Percentiles rank a stretch among this genome's conserved stretches.
phyloP scores from a whole-genome alignment of 306 rosid genomes.

The Cicer arietinum region DNA sequence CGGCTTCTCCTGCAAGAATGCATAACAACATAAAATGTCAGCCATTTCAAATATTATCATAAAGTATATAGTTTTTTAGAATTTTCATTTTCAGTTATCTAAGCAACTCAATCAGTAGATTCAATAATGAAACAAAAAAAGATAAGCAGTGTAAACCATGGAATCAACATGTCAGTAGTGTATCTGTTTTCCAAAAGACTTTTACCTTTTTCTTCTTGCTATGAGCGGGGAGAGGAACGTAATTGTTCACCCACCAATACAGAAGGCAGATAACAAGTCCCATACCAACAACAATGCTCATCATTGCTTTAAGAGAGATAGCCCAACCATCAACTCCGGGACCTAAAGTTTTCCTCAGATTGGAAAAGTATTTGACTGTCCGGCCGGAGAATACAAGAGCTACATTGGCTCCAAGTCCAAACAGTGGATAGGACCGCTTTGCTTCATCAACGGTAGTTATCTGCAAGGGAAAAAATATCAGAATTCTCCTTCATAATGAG shows the following conservation, averaged over 20 bases:
- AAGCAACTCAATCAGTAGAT: not conserved
- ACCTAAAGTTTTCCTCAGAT: slow-evolving; percentile 76
- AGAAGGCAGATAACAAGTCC: slow-evolving; percentile 78
- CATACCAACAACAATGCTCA: slow-evolving; percentile 93
- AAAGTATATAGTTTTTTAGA: slow-evolving; percentile 1
- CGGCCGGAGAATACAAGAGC: slow-evolving; percentile 96
- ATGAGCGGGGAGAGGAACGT: slow-evolving; percentile 86
- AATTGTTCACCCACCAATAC: slow-evolving; percentile 95
- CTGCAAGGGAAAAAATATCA: slow-evolving; percentile 54
- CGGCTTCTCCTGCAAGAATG: slow-evolving; percentile 76
- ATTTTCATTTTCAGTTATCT: slow-evolving; percentile 1
- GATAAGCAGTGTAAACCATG: no score
- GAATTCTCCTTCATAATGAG: not conserved
- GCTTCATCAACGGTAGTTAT: slow-evolving; percentile 92
- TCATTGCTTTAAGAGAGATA: slow-evolving; percentile 86
- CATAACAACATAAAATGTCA: slow-evolving; percentile 12
- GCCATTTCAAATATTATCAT: slow-evolving; percentile 28
- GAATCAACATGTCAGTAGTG: not conserved
- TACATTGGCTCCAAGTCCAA: slow-evolving; percentile 96
- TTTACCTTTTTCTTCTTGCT: slow-evolving; percentile 97
- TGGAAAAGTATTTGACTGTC: slow-evolving; percentile 95
- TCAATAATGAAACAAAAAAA: not conserved
- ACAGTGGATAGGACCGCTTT: slow-evolving; percentile 87
- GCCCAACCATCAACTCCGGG: slow-evolving; percentile 99
- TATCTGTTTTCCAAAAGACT: slow-evolving; percentile 13